Base-by-base conservation (phyloP, 2,329 filamentous ascomycete genomes). In the Penicillium sp. region DNA sequence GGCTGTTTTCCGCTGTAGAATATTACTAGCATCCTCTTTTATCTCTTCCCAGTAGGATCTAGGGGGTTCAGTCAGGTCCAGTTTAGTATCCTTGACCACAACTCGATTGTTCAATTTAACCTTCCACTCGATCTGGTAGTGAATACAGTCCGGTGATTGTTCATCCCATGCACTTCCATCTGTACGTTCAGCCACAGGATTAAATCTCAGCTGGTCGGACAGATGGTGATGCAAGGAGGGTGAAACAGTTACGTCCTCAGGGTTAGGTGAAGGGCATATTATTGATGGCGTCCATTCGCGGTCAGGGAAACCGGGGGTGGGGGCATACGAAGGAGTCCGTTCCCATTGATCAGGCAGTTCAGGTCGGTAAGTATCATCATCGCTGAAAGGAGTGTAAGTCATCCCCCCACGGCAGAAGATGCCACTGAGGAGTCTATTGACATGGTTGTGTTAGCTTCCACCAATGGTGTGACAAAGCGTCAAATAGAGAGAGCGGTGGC, bases 281-380 rank as follows among this genome's bases (percentile, higher is more conserved):
- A 63, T 50, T 49, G 56, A 63, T 61, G 50, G 59, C 41, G 59
- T 64, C 29, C 13, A 56, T 60, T 65, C 55, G 46, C 53, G 53
- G 58, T 35, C 33, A 3, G 3, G 14, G 33, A 6, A 35, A n/a
- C 63, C 59, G 29, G 60, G 59, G 41, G 62, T 68, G 33, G 60
- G 62, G 53, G 53, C 56, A 60, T 67, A 63, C 45, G 58, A 61
- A 26, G 63, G 58, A 45, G 48, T 59, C 51, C 51, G 53, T 53
- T 64, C 63, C 63, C 58, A 63, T 48, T 49, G 44, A 50, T 59
- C 37, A 51, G 41, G 52, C 46, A 54, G 52, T 43, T 60, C 13
- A 62, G 48, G 43, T 58, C 51, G 52, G 46, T 57, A 62, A 11
- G 48, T 19, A 52, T 56, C 52, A 46, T 24, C 24, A 53, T 59